Conservation (phyloP, 208 protist species). For the Acanthamoeba triangularis region DNA sequence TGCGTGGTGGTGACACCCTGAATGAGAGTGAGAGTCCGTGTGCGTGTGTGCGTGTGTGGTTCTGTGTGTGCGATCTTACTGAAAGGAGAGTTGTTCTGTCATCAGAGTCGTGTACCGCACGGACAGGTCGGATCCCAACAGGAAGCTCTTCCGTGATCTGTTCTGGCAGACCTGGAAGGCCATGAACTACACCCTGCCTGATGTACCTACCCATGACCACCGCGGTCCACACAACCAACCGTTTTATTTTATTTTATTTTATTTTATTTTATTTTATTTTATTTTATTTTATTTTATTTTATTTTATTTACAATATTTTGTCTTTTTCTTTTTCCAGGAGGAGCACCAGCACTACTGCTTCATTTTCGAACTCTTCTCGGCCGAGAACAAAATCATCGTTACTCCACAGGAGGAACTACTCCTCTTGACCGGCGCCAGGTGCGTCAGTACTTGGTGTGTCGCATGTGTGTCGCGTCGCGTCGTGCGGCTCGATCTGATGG, state of each 20-base stretch:
- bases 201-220: not conserved
- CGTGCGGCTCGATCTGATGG: not conserved
- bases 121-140: not conserved
- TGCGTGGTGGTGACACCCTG: not conserved
- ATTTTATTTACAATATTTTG: not conserved
- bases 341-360: slow-evolving; percentile 40
- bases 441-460: not conserved
- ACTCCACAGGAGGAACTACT: not conserved
- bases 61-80: not conserved
- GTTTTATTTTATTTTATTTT: too few relatives aligned
- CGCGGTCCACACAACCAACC: too few relatives aligned
- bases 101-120: slow-evolving; percentile 7
- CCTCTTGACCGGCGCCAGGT: slow-evolving; percentile 2
- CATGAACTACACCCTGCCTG: not conserved
- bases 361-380: slow-evolving; percentile 60
- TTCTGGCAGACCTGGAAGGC: slow-evolving; percentile 18
- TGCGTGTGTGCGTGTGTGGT: not conserved
- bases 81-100: too few relatives aligned
- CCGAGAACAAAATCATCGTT: slow-evolving; percentile 37
- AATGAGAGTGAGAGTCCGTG: too few relatives aligned
- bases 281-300: too few relatives aligned
- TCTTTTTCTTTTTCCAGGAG: not conserved
- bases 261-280: too few relatives aligned
- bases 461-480: too few relatives aligned
- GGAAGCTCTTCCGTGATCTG: slow-evolving; percentile 6